phyloP scores from a whole-genome alignment of 2,329 filamentous ascomycete species.

The Nemania abortiva region DNA sequence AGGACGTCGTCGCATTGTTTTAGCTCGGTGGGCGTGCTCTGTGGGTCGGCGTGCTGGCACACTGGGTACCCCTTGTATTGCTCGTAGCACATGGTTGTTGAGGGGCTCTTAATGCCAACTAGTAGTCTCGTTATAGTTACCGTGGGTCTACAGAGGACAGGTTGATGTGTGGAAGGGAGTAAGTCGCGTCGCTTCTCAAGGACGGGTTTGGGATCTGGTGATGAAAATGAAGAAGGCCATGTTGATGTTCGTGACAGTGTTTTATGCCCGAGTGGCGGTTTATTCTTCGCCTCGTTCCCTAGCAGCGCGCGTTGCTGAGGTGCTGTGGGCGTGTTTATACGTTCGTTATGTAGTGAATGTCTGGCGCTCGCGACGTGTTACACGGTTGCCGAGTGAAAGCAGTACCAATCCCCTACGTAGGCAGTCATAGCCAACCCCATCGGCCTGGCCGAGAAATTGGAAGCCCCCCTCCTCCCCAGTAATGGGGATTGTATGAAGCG shows the following conservation, averaged over 20 bases:
- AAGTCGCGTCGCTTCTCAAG: no score
- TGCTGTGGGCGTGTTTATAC: not conserved
- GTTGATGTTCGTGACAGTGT: no score
- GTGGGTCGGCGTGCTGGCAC: slow-evolving; percentile 21
- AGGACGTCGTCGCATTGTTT: not conserved
- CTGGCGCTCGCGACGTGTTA: slow-evolving; percentile 2
- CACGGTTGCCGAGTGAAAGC: no score
- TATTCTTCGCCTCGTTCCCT: not conserved
- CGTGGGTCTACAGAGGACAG: not conserved
- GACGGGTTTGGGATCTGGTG: no score
- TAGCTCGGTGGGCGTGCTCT: slow-evolving; percentile 10
- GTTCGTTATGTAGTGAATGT: slow-evolving; percentile 2
- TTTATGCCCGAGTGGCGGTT: no score
- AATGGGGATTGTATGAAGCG: not conserved
- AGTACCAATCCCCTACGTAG: no score
- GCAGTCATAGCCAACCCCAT: no score
- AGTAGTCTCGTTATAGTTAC: not conserved
- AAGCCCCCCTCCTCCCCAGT: not conserved
- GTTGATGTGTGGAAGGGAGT: no score
- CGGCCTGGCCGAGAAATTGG: no score
- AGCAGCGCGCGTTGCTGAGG: not conserved
- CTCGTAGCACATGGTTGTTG: slow-evolving; percentile 21
- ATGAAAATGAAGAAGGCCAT: no score
- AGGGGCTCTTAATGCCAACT: no score
- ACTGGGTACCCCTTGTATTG: slow-evolving; percentile 23